A percentile compares a stretch with the other conserved stretches of the same genome.
Evolutionary conservation across 768 basidiomycete genomes (phyloP).

Genomic region (Pleurotus cornucopiae): DNA sequence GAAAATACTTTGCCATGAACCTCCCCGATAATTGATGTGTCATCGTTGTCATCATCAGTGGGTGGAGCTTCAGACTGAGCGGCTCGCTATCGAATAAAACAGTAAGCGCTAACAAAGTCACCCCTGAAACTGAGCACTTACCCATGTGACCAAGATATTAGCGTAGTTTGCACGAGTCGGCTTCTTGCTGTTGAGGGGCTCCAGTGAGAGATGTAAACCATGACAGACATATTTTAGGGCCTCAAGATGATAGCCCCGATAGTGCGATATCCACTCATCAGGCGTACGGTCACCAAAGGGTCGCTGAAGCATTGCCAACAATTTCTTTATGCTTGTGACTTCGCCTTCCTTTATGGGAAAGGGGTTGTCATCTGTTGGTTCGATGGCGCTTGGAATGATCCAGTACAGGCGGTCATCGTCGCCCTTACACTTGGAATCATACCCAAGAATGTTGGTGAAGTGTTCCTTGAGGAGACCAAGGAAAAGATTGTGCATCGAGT

Average conservation of each 20-base stretch:
- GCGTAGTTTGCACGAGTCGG: too few relatives aligned
- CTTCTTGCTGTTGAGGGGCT: too few relatives aligned
- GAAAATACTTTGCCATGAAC: not conserved
- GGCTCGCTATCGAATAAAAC: too few relatives aligned
- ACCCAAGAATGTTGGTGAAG: slow-evolving; percentile 1
- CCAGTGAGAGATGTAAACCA: not conserved
- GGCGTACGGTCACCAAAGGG: not conserved
- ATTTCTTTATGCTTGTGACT: not conserved
- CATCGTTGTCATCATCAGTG: not conserved
- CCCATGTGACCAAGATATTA: too few relatives aligned
- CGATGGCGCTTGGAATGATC: not conserved
- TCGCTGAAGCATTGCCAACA: not conserved
- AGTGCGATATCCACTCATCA: not conserved
- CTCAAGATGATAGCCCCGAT: not conserved
- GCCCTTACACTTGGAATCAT: not conserved
- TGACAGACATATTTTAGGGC: not conserved
- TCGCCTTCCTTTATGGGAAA: not conserved
- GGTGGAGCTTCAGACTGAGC: not conserved
- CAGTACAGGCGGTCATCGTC: not conserved
- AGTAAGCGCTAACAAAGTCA: too few relatives aligned
- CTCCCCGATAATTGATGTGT: not conserved
- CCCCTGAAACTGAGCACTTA: too few relatives aligned
- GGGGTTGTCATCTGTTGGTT: not conserved
- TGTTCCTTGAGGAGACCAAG: not conserved
- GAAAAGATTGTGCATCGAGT: too few relatives aligned